Conservation (phyloP, 345 rosid species). For the Moricandia moricandioides region DNA sequence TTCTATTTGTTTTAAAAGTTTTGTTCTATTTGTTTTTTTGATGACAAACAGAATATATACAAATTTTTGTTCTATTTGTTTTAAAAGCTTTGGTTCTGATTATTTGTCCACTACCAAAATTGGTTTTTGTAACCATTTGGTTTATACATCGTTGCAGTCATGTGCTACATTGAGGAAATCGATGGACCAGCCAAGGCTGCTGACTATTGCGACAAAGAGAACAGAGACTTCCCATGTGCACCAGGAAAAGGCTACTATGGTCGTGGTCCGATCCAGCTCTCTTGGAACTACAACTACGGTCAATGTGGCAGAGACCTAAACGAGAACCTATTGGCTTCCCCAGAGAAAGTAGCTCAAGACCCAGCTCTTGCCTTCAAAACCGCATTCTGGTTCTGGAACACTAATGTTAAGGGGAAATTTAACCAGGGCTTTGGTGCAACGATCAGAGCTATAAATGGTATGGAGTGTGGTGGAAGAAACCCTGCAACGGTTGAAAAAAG, state of each 20-base stretch:
- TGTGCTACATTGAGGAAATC: slow-evolving; percentile 57
- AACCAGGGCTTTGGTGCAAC: slow-evolving; percentile 65
- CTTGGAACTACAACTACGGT: slow-evolving; percentile 66
- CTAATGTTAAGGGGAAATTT: slow-evolving; percentile 38
- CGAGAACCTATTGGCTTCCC: slow-evolving; percentile 48
- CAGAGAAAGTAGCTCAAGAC: slow-evolving; percentile 59
- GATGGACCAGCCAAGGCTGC: slow-evolving; percentile 37
- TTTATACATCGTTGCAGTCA: slow-evolving; percentile 33
- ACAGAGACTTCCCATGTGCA: slow-evolving; percentile 49
- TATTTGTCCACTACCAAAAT: not conserved
- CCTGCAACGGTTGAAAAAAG: slow-evolving; percentile 36
- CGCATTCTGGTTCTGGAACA: slow-evolving; percentile 72
- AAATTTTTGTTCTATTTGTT: too few species aligned
- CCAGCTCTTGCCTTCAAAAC: slow-evolving; percentile 58
- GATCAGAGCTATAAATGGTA: slow-evolving; percentile 53
- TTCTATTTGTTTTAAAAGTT: too few species aligned
- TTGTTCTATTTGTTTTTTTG: not conserved
- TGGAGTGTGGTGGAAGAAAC: slow-evolving; percentile 50
- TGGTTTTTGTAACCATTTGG: slow-evolving; percentile 4
- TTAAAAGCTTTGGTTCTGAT: not conserved
- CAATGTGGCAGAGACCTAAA: slow-evolving; percentile 46
- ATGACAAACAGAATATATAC: too few species aligned
- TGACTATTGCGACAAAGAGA: slow-evolving; percentile 42
- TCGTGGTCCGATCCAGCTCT: slow-evolving; percentile 60
- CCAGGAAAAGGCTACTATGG: slow-evolving; percentile 54